Evolutionary conservation across 306 rosid species (phyloP).

Genomic region (Cucumis hystrix): DNA sequence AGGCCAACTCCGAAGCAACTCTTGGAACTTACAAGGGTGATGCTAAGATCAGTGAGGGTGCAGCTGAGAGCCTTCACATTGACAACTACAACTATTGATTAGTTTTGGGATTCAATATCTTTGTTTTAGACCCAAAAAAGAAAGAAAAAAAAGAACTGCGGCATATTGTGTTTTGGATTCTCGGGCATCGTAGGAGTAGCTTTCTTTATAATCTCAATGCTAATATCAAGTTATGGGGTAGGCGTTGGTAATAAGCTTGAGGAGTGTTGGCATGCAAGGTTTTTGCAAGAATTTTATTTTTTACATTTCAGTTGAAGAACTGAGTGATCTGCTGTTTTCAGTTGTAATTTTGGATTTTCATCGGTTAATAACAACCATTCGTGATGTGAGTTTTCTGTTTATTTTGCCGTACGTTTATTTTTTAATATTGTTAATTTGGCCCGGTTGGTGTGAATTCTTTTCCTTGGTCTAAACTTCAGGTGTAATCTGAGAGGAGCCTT

Average conservation of each 20-base stretch:
- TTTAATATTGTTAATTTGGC: no score
- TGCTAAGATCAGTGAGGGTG: constrained; percentile 45
- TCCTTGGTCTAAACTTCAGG: no score
- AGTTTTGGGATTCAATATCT: neutral
- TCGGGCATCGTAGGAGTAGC: constrained; percentile 3
- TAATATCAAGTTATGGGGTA: neutral
- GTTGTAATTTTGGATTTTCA: neutral
- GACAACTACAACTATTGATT: constrained; percentile 38
- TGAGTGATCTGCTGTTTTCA: neutral
- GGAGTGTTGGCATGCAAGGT: neutral
- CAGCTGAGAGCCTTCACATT: constrained; percentile 54
- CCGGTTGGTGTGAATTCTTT: no score
- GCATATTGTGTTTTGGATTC: constrained; percentile 2
- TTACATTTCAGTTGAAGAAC: constrained; percentile 3
- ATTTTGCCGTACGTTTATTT: neutral
- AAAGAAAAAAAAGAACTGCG: neutral
- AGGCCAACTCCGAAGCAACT: constrained; percentile 70
- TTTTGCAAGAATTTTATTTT: neutral
- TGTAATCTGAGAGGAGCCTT: no score
- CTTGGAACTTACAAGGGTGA: constrained; percentile 65
- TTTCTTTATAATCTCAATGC: neutral
- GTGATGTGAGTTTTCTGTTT: neutral
- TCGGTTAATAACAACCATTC: neutral
- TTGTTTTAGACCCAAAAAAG: neutral
- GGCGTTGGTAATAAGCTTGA: constrained; percentile 3